A percentile compares a stretch with the other conserved stretches of the same genome.
phyloP scores from a whole-genome alignment of 1,139 yeast genomes.

The Geotrichum klebahnii region DNA sequence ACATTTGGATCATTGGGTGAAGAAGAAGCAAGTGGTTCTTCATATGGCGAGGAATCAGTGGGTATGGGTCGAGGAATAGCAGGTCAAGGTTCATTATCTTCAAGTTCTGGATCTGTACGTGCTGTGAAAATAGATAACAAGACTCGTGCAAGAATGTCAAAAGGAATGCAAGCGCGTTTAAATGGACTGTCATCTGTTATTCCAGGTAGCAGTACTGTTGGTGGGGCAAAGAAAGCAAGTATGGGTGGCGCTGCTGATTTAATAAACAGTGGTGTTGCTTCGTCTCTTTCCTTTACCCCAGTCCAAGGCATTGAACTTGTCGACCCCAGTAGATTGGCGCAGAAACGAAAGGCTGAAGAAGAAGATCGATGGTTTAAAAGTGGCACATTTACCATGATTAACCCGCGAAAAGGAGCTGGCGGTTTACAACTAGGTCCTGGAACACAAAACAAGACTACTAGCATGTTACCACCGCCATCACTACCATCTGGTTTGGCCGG shows the following conservation, averaged over 20 bases:
- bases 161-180: conserved; percentile 35
- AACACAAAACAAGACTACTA: background rate
- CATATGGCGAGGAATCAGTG: conserved; percentile 53
- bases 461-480: conserved; percentile 15
- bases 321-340: conserved; percentile 27
- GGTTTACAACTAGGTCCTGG: conserved; percentile 23
- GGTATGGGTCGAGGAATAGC: conserved; percentile 66
- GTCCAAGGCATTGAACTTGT: conserved; percentile 37
- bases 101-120: conserved; percentile 35
- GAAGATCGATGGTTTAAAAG: conserved; percentile 35
- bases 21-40: conserved; percentile 54
- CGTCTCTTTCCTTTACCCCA: conserved; percentile 35
- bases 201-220: background rate
- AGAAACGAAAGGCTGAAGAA: conserved; percentile 19
- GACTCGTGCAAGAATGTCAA: conserved; percentile 38
- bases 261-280: conserved; percentile 32
- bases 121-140: conserved; percentile 39
- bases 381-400: conserved; percentile 35
- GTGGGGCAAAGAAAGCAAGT: conserved; percentile 1
- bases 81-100: conserved; percentile 25
- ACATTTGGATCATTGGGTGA: conserved; percentile 74
- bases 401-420: conserved; percentile 16
- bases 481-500: no score
- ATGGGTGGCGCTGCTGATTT: conserved; percentile 14
- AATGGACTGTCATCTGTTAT: conserved; percentile 20